A percentile compares a stretch with the other conserved stretches of the same genome.
Evolutionary conservation across 441 rosid species (phyloP).

Genomic region (Erodium texanum): DNA sequence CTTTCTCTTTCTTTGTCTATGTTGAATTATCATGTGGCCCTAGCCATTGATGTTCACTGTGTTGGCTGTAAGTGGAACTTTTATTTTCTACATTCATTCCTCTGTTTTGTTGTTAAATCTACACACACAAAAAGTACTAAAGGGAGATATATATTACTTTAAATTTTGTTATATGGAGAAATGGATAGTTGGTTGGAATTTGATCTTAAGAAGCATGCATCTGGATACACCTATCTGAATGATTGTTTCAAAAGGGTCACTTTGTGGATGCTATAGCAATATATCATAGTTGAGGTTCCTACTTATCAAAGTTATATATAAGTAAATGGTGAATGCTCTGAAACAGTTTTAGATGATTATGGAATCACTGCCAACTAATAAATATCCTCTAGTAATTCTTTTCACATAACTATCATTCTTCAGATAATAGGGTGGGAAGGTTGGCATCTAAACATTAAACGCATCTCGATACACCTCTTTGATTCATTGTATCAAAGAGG

Average conservation of each 20-base stretch:
- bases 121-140: no score
- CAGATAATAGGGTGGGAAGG: slow-evolving; percentile 1
- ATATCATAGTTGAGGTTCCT: slow-evolving; percentile 29
- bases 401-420: not conserved
- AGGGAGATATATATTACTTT: no score
- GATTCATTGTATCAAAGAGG: slow-evolving; percentile 61
- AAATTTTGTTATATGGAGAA: not conserved
- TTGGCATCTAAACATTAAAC: not conserved
- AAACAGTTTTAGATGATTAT: slow-evolving; percentile 10
- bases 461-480: slow-evolving; percentile 88
- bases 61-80: not conserved
- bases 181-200: not conserved
- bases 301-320: slow-evolving; percentile 24
- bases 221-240: slow-evolving; percentile 23
- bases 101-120: no score
- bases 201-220: slow-evolving; percentile 13
- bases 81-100: not conserved
- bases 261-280: slow-evolving; percentile 30
- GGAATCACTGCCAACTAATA: not conserved
- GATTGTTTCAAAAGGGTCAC: slow-evolving; percentile 24
- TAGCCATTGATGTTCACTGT: not conserved
- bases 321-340: slow-evolving; percentile 27
- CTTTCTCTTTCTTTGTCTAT: slow-evolving; percentile 5
- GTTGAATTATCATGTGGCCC: not conserved
- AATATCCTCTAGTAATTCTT: not conserved